These are phyloP conservation scores for Conoideocrella luteorostrata DNA, from an alignment of 2,329 filamentous ascomycete genomes.

Conservation along the genomic window DNA sequence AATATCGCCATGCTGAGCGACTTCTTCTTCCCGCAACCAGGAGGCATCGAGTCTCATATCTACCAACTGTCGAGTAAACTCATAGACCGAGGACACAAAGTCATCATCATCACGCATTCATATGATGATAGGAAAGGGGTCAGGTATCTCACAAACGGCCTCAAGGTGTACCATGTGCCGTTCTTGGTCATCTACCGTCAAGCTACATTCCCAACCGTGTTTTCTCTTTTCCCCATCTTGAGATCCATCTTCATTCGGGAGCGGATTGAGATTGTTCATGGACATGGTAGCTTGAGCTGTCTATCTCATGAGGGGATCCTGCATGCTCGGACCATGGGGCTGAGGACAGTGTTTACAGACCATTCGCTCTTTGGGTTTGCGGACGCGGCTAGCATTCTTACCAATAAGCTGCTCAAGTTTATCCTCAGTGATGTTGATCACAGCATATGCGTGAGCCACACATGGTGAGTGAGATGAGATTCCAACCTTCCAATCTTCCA, in stretches of 20 bases:
- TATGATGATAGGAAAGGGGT: slow-evolving; percentile 88
- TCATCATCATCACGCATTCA: slow-evolving; percentile 94
- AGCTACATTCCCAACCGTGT: slow-evolving; percentile 90
- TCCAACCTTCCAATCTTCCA: no score
- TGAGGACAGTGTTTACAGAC: slow-evolving; percentile 94
- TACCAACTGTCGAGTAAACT: slow-evolving; percentile 96
- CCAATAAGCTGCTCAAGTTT: slow-evolving; percentile 96
- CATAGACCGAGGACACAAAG: slow-evolving; percentile 94
- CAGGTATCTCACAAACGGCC: slow-evolving; percentile 90
- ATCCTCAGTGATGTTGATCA: slow-evolving; percentile 94
- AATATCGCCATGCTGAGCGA: slow-evolving; percentile 92
- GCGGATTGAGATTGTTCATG: slow-evolving; percentile 93
- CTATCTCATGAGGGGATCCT: slow-evolving; percentile 92
- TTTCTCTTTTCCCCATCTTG: slow-evolving; percentile 97
- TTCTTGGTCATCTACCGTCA: slow-evolving; percentile 95
- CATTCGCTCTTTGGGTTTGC: slow-evolving; percentile 97
- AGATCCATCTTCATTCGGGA: slow-evolving; percentile 93
- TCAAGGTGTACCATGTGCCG: slow-evolving; percentile 97
- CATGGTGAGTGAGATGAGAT: slow-evolving; percentile 56
- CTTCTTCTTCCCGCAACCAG: slow-evolving; percentile 98
- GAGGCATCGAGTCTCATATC: slow-evolving; percentile 95
- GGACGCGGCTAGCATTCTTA: slow-evolving; percentile 89
- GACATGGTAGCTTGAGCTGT: slow-evolving; percentile 89
- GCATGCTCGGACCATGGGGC: slow-evolving; percentile 90
- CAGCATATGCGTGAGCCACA: slow-evolving; percentile 97